These are phyloP conservation scores for Triticum turgidum DNA, from an alignment of 176 grass and related monocot genomes.

Conservation along the genomic window DNA sequence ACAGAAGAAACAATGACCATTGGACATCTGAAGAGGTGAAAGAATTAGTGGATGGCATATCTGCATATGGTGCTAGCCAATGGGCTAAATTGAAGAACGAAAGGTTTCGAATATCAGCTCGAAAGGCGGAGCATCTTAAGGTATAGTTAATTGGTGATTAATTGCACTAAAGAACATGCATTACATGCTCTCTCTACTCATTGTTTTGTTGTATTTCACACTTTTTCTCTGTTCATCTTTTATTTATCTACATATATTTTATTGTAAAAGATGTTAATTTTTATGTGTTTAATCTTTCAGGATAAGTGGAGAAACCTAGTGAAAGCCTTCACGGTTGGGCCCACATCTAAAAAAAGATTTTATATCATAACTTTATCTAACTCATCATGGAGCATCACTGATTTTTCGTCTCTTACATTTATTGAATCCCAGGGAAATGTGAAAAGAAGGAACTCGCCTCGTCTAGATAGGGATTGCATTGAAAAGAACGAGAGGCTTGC, in stretches of 20 bases:
- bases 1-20: constrained; percentile 16
- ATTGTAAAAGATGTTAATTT: background rate
- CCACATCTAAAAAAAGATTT: background rate
- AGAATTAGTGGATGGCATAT: background rate
- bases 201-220: background rate
- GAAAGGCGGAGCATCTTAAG: background rate
- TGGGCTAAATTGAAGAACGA: background rate
- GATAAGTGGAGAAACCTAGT: background rate
- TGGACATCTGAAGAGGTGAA: constrained; percentile 24
- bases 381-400: background rate
- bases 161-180: background rate
- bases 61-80: background rate
- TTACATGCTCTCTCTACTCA: no score
- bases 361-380: background rate
- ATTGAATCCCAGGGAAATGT: background rate
- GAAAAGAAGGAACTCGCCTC: background rate
- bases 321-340: background rate
- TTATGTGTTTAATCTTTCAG: background rate
- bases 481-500: background rate
- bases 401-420: background rate
- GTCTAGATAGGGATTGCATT: background rate
- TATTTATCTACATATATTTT: background rate
- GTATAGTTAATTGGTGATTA: background rate
- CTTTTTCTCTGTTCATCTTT: background rate
- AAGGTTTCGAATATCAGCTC: background rate